phyloP scores from a whole-genome alignment of 2,329 filamentous ascomycete species.

The Colletotrichum camelliae region DNA sequence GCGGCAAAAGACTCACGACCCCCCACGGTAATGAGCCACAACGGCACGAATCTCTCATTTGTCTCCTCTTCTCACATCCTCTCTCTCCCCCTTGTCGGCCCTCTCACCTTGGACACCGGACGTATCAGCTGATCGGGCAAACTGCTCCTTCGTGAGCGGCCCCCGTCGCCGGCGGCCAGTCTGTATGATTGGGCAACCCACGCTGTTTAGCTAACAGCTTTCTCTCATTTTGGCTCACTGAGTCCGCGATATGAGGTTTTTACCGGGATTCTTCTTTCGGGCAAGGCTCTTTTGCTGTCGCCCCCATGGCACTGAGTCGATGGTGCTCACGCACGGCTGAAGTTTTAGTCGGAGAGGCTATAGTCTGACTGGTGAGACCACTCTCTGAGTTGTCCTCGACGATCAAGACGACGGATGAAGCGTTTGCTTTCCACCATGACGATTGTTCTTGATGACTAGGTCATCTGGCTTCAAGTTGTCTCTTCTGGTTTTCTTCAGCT shows the following conservation, averaged over 20 bases:
- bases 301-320: background rate
- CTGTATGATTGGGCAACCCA: slow-evolving; percentile 5
- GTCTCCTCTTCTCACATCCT: background rate
- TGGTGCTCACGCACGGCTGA: background rate
- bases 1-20: background rate
- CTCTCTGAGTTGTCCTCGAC: background rate
- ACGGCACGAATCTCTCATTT: background rate
- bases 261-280: background rate
- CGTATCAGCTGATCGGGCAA: slow-evolving; percentile 1
- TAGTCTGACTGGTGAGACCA: slow-evolving; percentile 1
- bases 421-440: background rate
- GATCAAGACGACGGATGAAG: background rate
- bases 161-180: background rate
- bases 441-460: background rate
- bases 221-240: background rate
- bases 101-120: background rate
- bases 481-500: background rate
- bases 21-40: slow-evolving; percentile 12
- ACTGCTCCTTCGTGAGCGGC: background rate
- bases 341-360: background rate
- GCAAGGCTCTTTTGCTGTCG: background rate
- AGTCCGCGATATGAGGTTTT: background rate
- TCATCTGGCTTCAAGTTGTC: background rate
- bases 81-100: background rate
- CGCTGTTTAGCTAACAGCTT: slow-evolving; percentile 14